Base-by-base conservation (phyloP, 2,329 filamentous ascomycete genomes). In the Colletotrichum tropicale region DNA sequence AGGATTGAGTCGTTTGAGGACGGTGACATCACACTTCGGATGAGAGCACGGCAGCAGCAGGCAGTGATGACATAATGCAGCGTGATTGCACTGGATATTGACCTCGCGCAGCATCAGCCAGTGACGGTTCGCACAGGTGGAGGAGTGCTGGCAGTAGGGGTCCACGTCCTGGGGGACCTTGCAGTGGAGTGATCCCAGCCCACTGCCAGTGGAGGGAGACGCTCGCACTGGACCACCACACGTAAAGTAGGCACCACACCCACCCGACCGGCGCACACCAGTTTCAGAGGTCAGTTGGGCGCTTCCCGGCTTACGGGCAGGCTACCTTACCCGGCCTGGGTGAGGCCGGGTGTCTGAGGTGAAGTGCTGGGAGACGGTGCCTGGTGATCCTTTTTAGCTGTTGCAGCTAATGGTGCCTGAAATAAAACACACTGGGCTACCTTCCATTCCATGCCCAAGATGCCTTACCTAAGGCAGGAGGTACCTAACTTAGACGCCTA, bases 41-140 rank as follows among this genome's bases (percentile, higher is more conserved):
- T 36, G 55, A 28, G 34, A 32, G 58, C 38, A 64, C 26, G n/a
- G 56, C 67, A 69, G 55, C 56, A 34, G 38, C 30, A 32, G 8
- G n/a, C 61, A 38, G n/a, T 48, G 70, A 71, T 74, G 67, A 66
- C 71, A 71, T 74, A 52, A 74, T 36, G 48, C 48, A 38, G 38
- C 58, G 15, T 18, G 24, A 26, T n/a, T 26, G 24, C 32, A 13
- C 7, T n/a, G 16, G 34, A 56, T 56, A 21, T 65, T 65, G 61
- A 26, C 21, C 24, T 26, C 24, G 55, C 26, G 26, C 34, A 65
- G 61, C 24, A 15, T 32, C 24, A 65, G 24, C 28, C 61, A 65
- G 61, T 65, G 61, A 21, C 32, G 16, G 32, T 38, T 28, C n/a
- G n/a, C 36, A 24, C 55, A 60, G 70, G 10, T 28, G 64, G 64